A percentile compares a stretch with the other conserved stretches of the same genome.
phyloP scores from a whole-genome alignment of 177 flowering plant species.

The Telopea speciosissima region DNA sequence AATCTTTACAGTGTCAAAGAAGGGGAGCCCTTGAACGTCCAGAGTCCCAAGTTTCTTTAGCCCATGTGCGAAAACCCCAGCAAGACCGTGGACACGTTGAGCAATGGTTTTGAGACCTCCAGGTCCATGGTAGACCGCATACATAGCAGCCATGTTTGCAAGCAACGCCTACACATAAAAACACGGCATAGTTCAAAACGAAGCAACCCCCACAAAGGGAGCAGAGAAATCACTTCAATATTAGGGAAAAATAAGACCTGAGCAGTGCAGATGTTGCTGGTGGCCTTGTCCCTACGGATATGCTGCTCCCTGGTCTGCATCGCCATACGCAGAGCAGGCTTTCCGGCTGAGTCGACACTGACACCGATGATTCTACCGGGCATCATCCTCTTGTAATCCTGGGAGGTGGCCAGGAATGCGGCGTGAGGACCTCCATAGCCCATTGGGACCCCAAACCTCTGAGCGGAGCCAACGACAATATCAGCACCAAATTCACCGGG shows the following conservation, averaged over 20 bases:
- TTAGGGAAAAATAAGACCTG: conserved; percentile 52
- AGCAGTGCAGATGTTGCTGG: conserved; percentile 99
- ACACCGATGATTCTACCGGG: conserved; percentile 97
- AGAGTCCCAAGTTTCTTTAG: conserved; percentile 77
- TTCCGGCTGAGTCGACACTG: conserved; percentile 91
- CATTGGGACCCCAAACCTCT: conserved; percentile 98
- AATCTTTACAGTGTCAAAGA: conserved; percentile 95
- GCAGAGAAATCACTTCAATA: neutral
- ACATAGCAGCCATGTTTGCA: conserved; percentile 99
- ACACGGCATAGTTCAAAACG: too few species aligned
- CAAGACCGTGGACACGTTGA: conserved; percentile 90
- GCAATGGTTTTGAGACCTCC: conserved; percentile 85
- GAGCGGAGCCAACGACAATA: conserved; percentile 89
- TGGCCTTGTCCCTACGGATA: conserved; percentile 96
- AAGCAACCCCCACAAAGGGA: too few species aligned
- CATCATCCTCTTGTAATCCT: conserved; percentile 98
- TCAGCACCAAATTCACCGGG: conserved; percentile 96
- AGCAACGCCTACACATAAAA: conserved; percentile 74
- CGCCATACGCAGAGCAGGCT: conserved; percentile 96
- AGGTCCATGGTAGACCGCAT: conserved; percentile 96
- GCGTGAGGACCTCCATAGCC: conserved; percentile 99
- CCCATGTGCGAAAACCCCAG: conserved; percentile 73
- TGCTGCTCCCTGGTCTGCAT: conserved; percentile 99
- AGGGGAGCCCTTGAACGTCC: conserved; percentile 75
- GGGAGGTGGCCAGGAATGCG: conserved; percentile 93